These are phyloP conservation scores for Chlamydomonas eustigma DNA, from an alignment of 139 green algal genomes.

Conservation along the genomic window DNA sequence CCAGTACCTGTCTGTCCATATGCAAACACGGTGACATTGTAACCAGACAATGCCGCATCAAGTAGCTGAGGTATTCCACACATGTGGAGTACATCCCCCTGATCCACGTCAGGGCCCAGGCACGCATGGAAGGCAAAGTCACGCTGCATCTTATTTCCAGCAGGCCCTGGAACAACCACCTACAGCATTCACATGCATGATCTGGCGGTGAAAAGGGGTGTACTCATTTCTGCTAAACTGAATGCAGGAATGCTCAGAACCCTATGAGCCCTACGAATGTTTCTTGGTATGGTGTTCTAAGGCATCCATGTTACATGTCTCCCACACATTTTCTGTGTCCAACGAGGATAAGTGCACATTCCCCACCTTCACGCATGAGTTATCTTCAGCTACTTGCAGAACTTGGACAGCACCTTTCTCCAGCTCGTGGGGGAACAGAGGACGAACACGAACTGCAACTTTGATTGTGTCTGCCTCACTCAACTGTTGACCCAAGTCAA, in stretches of 20 bases:
- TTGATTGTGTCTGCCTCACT: conserved; percentile 60
- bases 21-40: conserved; percentile 68
- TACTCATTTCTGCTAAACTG: no score
- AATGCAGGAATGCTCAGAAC: no score
- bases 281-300: no score
- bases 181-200: no score
- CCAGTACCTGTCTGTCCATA: conserved; percentile 66
- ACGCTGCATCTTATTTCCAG: conserved; percentile 48
- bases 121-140: conserved; percentile 67
- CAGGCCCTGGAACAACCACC: conserved; percentile 50
- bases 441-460: conserved; percentile 59
- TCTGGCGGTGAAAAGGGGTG: no score
- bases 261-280: no score
- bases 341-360: no score
- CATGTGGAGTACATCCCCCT: conserved; percentile 57
- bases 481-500: conserved; percentile 24
- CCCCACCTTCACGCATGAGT: conserved; percentile 42
- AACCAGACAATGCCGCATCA: conserved; percentile 76
- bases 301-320: no score
- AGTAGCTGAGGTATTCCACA: conserved; percentile 72
- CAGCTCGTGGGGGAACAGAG: conserved; percentile 38
- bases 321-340: no score
- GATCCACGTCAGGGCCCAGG: conserved; percentile 46
- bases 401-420: conserved; percentile 32
- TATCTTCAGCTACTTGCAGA: conserved; percentile 42